Evolutionary conservation across 768 basidiomycete species (phyloP), one percentile per base, ranked within the genome.

Genomic region (Hygrocybe punicea): DNA sequence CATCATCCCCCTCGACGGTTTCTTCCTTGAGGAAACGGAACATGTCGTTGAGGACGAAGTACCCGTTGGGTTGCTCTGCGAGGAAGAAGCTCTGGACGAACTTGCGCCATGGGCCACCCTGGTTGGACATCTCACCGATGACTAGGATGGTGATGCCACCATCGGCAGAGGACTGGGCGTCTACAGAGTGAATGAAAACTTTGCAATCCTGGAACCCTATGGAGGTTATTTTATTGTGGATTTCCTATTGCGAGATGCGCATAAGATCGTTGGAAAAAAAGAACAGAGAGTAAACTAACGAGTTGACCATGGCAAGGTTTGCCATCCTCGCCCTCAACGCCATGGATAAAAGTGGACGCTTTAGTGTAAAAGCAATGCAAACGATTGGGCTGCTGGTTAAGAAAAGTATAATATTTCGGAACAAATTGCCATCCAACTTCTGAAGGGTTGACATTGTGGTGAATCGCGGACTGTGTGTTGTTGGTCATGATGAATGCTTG

Each of bases 41-140:
- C 78, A 98, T 98, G 77, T 99, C 97, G 75, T 99, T 99, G 75
- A 99, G 86, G 62, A 99, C 97, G 70, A 96, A 99, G 79, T 98
- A 99, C 42, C 97, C 97, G 64, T 96, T 97, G 13, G 93, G 93
- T 75, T 99, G 97, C 73, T 98, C 94, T 37, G 97, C 97, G 54
- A 99, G 87, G 89, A 99, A 98, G 78, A 99, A 98, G 6, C 96
- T 98, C 77, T 99, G 97, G 10, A 94, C 95, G 66, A 99, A 99
- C 77, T 98, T 99, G 68, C 89, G 86, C 97, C 97, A 99, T 4
- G 91, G 81, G 53, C 89, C 91, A 56, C 84, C 83, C 62, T 84
- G 82, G 76, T 98, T 98, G 52, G 91, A 93, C 91, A 98, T 95
- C 79, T 99, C 97, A 63, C 97, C 97, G 69, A 96, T 96, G 73